These are phyloP conservation scores for Colletotrichum coccodes DNA, from an alignment of 2,329 filamentous ascomycete genomes.

Conservation along the genomic window DNA sequence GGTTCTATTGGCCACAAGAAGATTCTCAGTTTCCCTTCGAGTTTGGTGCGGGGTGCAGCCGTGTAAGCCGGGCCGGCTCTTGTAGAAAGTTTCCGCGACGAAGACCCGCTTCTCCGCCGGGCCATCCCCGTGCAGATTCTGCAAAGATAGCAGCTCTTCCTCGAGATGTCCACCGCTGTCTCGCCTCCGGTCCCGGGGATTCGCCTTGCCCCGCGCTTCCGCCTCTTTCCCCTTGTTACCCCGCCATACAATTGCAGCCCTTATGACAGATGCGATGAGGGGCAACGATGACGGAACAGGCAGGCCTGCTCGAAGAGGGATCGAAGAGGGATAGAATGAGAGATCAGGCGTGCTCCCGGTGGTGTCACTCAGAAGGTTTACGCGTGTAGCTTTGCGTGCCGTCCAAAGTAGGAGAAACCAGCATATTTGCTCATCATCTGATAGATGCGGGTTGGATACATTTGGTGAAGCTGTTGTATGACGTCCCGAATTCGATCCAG, in stretches of 20 bases:
- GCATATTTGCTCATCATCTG: not conserved
- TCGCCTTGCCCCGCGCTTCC: constrained; percentile 1
- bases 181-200: not conserved
- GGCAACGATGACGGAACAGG: not conserved
- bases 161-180: not conserved
- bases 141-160: not conserved
- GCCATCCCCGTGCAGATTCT: not conserved
- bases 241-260: not conserved
- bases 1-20: too few species aligned
- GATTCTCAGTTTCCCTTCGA: too few species aligned
- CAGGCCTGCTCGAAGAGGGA: constrained; percentile 1
- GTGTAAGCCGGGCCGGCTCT: not conserved
- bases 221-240: not conserved
- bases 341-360: not conserved
- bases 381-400: not conserved
- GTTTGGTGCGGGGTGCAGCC: too few species aligned
- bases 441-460: not conserved
- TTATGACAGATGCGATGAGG: not conserved
- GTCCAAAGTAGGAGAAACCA: constrained; percentile 1
- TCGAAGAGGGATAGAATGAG: not conserved
- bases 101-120: not conserved
- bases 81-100: constrained; percentile 1
- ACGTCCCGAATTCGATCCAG: too few species aligned
- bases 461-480: not conserved
- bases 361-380: not conserved